Conservation (phyloP, 352 stramenopile genomes). For the Phytopythium litorale region DNA sequence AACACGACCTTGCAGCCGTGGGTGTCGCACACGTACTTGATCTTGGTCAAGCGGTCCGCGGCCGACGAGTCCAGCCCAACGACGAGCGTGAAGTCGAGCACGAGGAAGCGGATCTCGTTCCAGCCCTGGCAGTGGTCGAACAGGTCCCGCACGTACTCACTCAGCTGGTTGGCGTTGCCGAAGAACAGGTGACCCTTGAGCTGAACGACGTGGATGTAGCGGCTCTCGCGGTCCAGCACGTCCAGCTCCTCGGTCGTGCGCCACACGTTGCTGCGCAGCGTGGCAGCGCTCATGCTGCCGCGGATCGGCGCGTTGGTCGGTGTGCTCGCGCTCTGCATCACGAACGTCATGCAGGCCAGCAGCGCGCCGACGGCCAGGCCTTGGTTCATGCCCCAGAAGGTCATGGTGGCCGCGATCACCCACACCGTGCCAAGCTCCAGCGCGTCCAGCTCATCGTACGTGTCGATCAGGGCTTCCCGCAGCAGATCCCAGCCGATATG, state of each 20-base stretch:
- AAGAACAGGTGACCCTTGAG: constrained; percentile 86
- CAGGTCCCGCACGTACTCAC: constrained; percentile 78
- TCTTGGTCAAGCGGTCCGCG: constrained; percentile 70
- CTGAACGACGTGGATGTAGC: constrained; percentile 79
- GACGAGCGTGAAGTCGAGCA: constrained; percentile 93
- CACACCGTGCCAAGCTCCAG: constrained; percentile 91
- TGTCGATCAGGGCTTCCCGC: constrained; percentile 89
- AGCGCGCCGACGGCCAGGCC: constrained; percentile 85
- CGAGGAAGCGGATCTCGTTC: constrained; percentile 45
- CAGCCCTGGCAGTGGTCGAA: constrained; percentile 20
- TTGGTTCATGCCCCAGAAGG: constrained; percentile 91
- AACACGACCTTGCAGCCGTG: constrained; percentile 70
- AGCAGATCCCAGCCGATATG: constrained; percentile 90
- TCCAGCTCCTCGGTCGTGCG: constrained; percentile 81
- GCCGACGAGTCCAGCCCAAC: constrained; percentile 88
- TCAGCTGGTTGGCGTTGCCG: constrained; percentile 89
- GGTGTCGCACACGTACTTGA: constrained; percentile 71
- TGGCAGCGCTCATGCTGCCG: constrained; percentile 90
- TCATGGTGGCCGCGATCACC: constrained; percentile 90
- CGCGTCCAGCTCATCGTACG: constrained; percentile 81
- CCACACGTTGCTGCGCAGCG: constrained; percentile 74
- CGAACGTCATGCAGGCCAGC: constrained; percentile 88
- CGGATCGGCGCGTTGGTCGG: constrained; percentile 86
- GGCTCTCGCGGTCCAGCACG: constrained; percentile 60
- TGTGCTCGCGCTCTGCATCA: constrained; percentile 80